Evolutionary conservation across 176 grass and related monocot species (phyloP).

Genomic region (Leersia perrieri): DNA sequence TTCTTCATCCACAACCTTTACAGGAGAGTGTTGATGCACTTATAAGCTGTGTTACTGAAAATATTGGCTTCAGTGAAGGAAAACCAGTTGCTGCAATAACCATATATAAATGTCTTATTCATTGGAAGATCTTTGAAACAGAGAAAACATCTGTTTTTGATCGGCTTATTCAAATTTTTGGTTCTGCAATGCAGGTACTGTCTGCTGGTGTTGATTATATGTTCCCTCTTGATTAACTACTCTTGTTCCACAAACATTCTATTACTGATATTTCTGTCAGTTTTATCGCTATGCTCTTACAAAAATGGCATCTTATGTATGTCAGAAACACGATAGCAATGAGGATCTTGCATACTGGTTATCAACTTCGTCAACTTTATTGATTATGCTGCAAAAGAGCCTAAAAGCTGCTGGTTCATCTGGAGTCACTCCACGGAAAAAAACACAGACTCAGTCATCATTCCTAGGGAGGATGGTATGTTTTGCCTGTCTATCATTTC

Average conservation of each 20-base stretch:
- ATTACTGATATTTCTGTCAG: background rate
- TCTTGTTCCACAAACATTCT: conserved; percentile 17
- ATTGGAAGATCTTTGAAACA: conserved; percentile 93
- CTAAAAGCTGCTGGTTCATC: conserved; percentile 55
- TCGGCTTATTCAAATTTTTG: conserved; percentile 79
- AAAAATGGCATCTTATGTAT: background rate
- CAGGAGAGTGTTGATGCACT: conserved; percentile 88
- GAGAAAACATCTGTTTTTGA: conserved; percentile 94
- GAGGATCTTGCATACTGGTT: conserved; percentile 95
- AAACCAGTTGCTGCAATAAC: conserved; percentile 84
- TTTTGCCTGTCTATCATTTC: background rate
- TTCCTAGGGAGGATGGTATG: conserved; percentile 79
- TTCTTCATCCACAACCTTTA: conserved; percentile 17
- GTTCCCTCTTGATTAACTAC: background rate
- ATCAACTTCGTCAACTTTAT: conserved; percentile 85
- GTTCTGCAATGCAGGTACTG: conserved; percentile 81
- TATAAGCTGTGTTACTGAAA: conserved; percentile 69
- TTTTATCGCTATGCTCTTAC: conserved; percentile 17
- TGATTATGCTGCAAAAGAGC: conserved; percentile 87
- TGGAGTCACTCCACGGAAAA: conserved; percentile 49
- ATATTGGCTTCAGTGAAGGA: conserved; percentile 76
- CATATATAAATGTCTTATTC: conserved; percentile 92
- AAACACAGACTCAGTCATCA: conserved; percentile 54
- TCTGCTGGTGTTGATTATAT: conserved; percentile 8
- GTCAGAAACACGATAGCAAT: conserved; percentile 70